Base-by-base conservation (phyloP, 495 filamentous ascomycete species). In the Acidomyces sp. region DNA sequence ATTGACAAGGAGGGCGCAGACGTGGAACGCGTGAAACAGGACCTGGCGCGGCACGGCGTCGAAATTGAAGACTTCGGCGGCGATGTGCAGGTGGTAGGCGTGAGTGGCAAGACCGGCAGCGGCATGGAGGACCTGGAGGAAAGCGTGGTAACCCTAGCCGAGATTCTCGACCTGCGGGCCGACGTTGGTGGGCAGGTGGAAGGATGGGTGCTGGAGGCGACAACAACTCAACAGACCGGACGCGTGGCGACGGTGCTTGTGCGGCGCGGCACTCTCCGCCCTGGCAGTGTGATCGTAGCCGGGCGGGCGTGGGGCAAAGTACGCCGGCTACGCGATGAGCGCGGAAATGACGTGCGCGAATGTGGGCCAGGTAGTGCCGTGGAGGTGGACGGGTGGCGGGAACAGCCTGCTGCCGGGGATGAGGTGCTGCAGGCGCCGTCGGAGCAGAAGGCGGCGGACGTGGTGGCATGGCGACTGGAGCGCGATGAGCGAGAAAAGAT, bases 11-110 rank as follows among this genome's bases (percentile, higher is more conserved):
- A 79, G 45, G 76, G 78, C 26, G 72, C 81, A 15, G 74, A 85
- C 46, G 58, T 80, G 11, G 80, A 95, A 28, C 70, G 70, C 17
- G 87, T 95, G 41, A 95, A 94, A 59, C 68, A 75, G 39, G 92
- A 96, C 57, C 74, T 99, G 20, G 74, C 82, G 6, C 64, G 72
- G n/a, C 71, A 93, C 47, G 82, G 82, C 13, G 71, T 99, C 16
- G 82, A 95, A 52, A 77, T 96, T 23, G 92, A 99, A 58, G 90
- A 96, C 53, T 88, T 76, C 52, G 92, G 92, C 25, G 92, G 92
- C 41, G 92, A 99, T 40, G 84, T 85, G 19, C 90, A 95, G 58
- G 83, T 80, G 10, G 84, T 96, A 20, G 71, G 68, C 36, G 86
- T 96, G 15, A 90, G 82, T 54, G 92, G 88, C 18, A 96, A 88